A percentile compares a stretch with the other conserved stretches of the same genome.
Evolutionary conservation across 2,329 filamentous ascomycete genomes (phyloP).

Genomic region (Monilinia vaccinii-corymbosi): DNA sequence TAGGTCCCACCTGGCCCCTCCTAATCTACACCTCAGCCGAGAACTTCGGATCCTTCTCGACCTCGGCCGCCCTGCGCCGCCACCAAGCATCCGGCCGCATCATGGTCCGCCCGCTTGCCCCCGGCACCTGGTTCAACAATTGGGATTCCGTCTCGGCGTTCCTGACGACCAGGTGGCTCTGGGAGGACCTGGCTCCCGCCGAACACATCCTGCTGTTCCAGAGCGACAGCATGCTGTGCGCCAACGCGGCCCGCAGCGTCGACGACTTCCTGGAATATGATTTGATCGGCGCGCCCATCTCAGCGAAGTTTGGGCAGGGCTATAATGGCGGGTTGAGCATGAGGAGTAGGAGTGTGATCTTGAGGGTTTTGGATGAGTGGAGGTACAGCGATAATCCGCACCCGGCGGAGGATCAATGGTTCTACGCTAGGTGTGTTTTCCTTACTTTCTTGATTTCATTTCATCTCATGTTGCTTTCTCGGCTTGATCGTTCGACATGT

Average conservation of each 20-base stretch:
- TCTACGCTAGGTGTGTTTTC: slow-evolving; percentile 20
- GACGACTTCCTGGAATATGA: slow-evolving; percentile 32
- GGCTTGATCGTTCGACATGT: too few species aligned
- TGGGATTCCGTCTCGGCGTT: slow-evolving; percentile 31
- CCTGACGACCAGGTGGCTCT: slow-evolving; percentile 29
- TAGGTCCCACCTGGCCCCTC: slow-evolving; percentile 37
- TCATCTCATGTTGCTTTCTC: too few species aligned
- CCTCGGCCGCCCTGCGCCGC: slow-evolving; percentile 32
- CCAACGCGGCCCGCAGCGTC: slow-evolving; percentile 27
- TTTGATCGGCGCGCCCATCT: slow-evolving; percentile 32
- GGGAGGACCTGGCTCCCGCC: slow-evolving; percentile 28
- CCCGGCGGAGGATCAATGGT: slow-evolving; percentile 28
- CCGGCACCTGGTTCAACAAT: slow-evolving; percentile 30
- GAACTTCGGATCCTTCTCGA: slow-evolving; percentile 25
- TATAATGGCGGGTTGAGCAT: slow-evolving; percentile 33
- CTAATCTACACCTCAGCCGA: slow-evolving; percentile 33
- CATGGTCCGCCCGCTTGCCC: slow-evolving; percentile 32
- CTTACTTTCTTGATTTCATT: neutral
- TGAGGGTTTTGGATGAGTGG: slow-evolving; percentile 27
- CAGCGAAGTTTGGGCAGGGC: slow-evolving; percentile 22
- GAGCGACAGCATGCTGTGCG: slow-evolving; percentile 30
- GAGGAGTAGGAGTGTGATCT: slow-evolving; percentile 30
- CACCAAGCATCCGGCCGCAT: slow-evolving; percentile 29
- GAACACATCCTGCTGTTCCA: slow-evolving; percentile 31
- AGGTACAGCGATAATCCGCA: slow-evolving; percentile 20